Conservation (phyloP, 768 basidiomycete genomes). For the Hericium coralloides region DNA sequence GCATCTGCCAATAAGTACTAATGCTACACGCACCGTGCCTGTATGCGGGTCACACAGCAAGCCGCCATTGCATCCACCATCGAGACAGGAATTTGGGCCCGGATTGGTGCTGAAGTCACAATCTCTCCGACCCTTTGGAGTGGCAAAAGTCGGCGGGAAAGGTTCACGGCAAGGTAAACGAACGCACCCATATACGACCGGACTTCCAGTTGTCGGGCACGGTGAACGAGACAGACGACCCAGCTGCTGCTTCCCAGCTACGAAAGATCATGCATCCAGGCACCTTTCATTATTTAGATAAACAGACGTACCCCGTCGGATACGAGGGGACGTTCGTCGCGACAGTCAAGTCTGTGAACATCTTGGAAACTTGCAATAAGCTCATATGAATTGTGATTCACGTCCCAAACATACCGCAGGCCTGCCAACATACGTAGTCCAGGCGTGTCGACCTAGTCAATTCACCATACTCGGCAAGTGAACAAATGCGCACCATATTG, state of each 20-base stretch:
- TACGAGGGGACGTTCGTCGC: constrained; percentile 36
- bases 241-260: constrained; percentile 29
- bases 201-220: constrained; percentile 60
- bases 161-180: neutral
- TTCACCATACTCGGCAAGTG: no score
- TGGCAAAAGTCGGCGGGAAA: neutral
- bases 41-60: constrained; percentile 42
- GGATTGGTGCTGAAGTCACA: constrained; percentile 50
- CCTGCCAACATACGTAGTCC: neutral
- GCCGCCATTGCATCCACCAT: constrained; percentile 66
- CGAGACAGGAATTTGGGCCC: constrained; percentile 49
- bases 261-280: neutral
- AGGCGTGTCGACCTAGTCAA: neutral
- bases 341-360: constrained; percentile 51
- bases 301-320: constrained; percentile 34
- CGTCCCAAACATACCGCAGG: neutral
- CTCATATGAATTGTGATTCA: neutral
- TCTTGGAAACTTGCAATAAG: constrained; percentile 21
- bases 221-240: constrained; percentile 33
- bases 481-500: constrained; percentile 44
- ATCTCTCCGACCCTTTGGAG: constrained; percentile 19
- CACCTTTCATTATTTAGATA: neutral
- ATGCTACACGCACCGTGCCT: constrained; percentile 33
- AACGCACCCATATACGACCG: constrained; percentile 51
- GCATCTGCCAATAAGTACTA: neutral